Evolutionary conservation across 139 green algal species (phyloP).

Genomic region (Chlorella sp.): DNA sequence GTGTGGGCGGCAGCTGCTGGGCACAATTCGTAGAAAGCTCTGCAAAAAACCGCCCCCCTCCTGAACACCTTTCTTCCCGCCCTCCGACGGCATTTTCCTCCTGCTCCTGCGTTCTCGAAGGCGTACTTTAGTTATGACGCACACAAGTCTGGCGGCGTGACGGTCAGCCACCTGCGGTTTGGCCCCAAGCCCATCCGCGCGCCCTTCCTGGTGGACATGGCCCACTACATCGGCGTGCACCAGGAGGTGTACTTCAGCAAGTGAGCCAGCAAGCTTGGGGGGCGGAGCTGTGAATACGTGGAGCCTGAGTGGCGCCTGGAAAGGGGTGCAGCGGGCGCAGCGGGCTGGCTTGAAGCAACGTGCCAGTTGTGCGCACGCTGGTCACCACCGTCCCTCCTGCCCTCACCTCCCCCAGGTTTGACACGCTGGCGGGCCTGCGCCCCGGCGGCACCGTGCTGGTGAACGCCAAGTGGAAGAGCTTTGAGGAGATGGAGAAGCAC

Average conservation of each 20-base stretch:
- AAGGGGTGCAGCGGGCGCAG: background rate
- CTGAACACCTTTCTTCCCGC: too few relatives aligned
- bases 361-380: too few relatives aligned
- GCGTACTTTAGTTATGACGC: constrained; percentile 70
- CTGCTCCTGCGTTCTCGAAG: background rate
- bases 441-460: constrained; percentile 59
- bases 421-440: constrained; percentile 51
- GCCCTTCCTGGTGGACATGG: constrained; percentile 60
- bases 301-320: background rate
- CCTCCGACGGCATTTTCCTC: too few relatives aligned
- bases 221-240: constrained; percentile 63
- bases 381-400: too few relatives aligned
- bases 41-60: too few relatives aligned
- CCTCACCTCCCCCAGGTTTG: constrained; percentile 49
- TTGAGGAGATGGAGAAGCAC: constrained; percentile 33
- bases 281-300: background rate
- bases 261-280: constrained; percentile 15
- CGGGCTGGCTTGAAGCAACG: too few relatives aligned
- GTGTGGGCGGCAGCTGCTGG: background rate
- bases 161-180: constrained; percentile 66
- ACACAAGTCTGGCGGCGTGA: constrained; percentile 67
- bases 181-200: constrained; percentile 51
- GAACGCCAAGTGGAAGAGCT: constrained; percentile 56
- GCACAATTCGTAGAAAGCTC: too few relatives aligned
- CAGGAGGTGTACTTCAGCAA: constrained; percentile 32